Base-by-base conservation (phyloP, 2,329 filamentous ascomycete species). In the Grosmannia penicillata region DNA sequence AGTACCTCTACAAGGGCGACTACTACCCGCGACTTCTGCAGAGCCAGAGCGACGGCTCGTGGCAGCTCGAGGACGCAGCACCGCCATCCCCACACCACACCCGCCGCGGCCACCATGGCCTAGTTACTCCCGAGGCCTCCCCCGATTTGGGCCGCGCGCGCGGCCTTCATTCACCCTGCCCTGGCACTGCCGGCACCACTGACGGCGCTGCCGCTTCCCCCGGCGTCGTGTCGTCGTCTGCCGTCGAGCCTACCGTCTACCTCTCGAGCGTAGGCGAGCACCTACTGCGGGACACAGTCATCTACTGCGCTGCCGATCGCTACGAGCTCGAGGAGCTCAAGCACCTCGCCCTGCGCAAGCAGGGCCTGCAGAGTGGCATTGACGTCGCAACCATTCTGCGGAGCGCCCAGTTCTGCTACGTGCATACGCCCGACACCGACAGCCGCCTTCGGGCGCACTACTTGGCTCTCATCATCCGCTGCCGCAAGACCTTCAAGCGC, bases 1-100 rank as follows among this genome's bases (percentile, higher is more conserved):
- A 95, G 67, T 95, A 87, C 60, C 76, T 95, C 49, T 95, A 95
- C 78, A 93, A 93, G 68, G 85, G 83, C 49, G 86, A 93, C 70
- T 94, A 93, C 65, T 91, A 82, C 60, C 87, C 87, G 40, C 82
- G 85, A 59, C 70, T 95, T 64, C 56, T 93, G 50, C 83, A 85
- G 60, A 82, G 83, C 72, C 85, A 82, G 70, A 78, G 78, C 59
- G 80, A 76, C 56, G 79, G 83, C 67, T 81, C 79, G 65, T 94
- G 83, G 82, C 77, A 84, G 58, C 82, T 94, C 63, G 85, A 94
- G 72, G 80, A 82, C 58, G 54, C 65, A 64, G 51, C 51, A 49
- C 57, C 53, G 49, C 8, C 66, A 72, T 58, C 66, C 68, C 60
- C 63, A 60, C 33, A 27, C 15, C 34, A 39, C 8, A 33, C 35